Percentiles rank a stretch among this genome's conserved stretches.
Evolutionary conservation across 495 filamentous ascomycete genomes (phyloP).

Genomic region (Penicillium coffeae): DNA sequence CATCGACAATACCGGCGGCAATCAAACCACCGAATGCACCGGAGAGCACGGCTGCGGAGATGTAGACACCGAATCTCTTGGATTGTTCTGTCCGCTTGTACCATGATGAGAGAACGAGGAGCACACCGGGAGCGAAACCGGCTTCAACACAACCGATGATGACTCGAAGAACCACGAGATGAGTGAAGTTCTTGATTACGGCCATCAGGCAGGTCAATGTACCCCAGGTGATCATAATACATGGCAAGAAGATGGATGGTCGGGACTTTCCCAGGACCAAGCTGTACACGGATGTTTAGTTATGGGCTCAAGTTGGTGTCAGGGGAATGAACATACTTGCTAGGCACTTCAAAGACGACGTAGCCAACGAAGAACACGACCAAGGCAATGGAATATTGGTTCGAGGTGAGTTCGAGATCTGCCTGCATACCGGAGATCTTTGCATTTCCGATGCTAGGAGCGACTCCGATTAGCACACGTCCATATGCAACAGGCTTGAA

Average conservation of each 20-base stretch:
- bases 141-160: slow-evolving; percentile 40
- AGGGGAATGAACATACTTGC: slow-evolving; percentile 14
- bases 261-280: slow-evolving; percentile 35
- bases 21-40: slow-evolving; percentile 50
- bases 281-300: slow-evolving; percentile 19
- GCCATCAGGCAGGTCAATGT: slow-evolving; percentile 37
- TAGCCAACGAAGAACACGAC: slow-evolving; percentile 46
- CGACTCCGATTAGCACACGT: background rate
- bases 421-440: slow-evolving; percentile 39
- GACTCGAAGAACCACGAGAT: slow-evolving; percentile 35
- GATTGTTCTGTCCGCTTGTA: slow-evolving; percentile 50
- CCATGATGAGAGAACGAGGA: slow-evolving; percentile 49
- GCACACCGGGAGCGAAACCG: slow-evolving; percentile 41
- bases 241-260: slow-evolving; percentile 43
- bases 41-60: slow-evolving; percentile 43
- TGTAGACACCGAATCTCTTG: slow-evolving; percentile 47
- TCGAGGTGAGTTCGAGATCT: slow-evolving; percentile 34
- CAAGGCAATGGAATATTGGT: slow-evolving; percentile 32
- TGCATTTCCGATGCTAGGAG: slow-evolving; percentile 41
- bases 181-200: slow-evolving; percentile 37
- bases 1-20: slow-evolving; percentile 36
- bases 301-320: background rate
- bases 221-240: slow-evolving; percentile 43
- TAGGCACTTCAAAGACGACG: slow-evolving; percentile 44
- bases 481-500: background rate